A percentile compares a stretch with the other conserved stretches of the same genome.
These are phyloP conservation scores for Saturnispora zaruensis DNA, from an alignment of 805 yeast genomes.

Conservation along the genomic window DNA sequence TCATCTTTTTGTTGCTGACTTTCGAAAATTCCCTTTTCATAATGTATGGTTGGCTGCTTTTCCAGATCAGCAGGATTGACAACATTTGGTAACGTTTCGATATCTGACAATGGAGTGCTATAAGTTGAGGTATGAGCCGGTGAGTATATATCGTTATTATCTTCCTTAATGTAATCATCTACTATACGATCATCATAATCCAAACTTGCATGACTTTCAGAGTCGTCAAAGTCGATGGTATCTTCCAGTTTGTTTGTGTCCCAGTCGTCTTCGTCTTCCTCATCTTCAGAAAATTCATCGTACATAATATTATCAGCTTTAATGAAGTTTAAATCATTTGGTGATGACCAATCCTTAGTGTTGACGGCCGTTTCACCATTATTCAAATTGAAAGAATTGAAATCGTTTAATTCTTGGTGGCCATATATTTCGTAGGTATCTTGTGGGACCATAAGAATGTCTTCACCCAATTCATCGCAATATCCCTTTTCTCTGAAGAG, in stretches of 20 bases:
- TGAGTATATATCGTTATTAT: conserved; percentile 14
- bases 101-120: conserved; percentile 6
- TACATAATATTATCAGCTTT: conserved; percentile 26
- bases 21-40: background rate
- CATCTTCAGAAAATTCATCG: conserved; percentile 25
- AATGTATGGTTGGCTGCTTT: conserved; percentile 3
- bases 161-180: conserved; percentile 8
- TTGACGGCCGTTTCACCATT: conserved; percentile 8
- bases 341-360: conserved; percentile 22
- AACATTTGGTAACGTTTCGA: conserved; percentile 5
- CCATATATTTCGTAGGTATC: conserved; percentile 24
- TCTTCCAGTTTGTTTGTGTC: conserved; percentile 19
- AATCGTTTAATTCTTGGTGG: conserved; percentile 20
- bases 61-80: conserved; percentile 12
- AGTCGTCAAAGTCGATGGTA: conserved; percentile 26
- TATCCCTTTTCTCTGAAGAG: background rate
- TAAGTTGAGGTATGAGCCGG: background rate
- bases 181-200: conserved; percentile 9
- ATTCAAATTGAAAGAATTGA: conserved; percentile 22
- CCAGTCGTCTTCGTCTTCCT: conserved; percentile 26
- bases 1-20: background rate
- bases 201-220: conserved; percentile 6
- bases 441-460: conserved; percentile 26
- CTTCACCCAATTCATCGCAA: conserved; percentile 12
- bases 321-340: conserved; percentile 27